Conservation (phyloP, 768 basidiomycete genomes). For the Hirschioporus abietinus region DNA sequence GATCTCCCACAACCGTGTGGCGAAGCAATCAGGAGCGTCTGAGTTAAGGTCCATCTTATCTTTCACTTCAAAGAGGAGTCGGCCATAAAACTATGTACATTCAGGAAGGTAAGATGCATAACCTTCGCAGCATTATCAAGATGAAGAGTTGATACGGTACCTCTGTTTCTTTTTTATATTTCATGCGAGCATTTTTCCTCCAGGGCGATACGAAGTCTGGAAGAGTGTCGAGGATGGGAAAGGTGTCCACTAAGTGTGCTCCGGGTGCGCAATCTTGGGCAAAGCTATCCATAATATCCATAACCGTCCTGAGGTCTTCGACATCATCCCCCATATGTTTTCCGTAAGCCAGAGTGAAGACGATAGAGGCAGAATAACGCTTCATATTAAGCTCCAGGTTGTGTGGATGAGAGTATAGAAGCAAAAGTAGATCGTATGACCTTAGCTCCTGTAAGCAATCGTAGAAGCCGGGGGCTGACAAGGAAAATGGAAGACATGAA, state of each 20-base stretch:
- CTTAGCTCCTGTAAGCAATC: neutral
- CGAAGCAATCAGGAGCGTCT: neutral
- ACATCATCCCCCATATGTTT: neutral
- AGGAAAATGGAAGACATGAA: neutral
- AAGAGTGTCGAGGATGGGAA: neutral
- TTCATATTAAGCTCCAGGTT: neutral
- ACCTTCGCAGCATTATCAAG: neutral
- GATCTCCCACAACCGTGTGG: neutral
- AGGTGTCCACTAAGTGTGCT: neutral
- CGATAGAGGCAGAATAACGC: neutral
- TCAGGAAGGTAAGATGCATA: neutral
- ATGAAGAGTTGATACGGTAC: neutral
- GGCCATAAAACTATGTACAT: neutral
- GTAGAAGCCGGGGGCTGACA: neutral
- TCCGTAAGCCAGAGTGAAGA: neutral
- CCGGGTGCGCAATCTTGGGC: neutral
- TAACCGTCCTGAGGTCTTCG: neutral
- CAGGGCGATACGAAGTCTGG: neutral
- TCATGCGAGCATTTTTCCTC: neutral
- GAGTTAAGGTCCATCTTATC: neutral
- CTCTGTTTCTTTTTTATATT: neutral
- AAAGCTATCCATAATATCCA: neutral
- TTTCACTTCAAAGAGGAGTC: neutral
- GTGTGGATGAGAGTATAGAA: neutral
- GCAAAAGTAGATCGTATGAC: neutral